Percentiles rank a stretch among this genome's conserved stretches.
Evolutionary conservation across 1,284 basidiomycete genomes (phyloP).

Genomic region (Heterobasidion occidentale): DNA sequence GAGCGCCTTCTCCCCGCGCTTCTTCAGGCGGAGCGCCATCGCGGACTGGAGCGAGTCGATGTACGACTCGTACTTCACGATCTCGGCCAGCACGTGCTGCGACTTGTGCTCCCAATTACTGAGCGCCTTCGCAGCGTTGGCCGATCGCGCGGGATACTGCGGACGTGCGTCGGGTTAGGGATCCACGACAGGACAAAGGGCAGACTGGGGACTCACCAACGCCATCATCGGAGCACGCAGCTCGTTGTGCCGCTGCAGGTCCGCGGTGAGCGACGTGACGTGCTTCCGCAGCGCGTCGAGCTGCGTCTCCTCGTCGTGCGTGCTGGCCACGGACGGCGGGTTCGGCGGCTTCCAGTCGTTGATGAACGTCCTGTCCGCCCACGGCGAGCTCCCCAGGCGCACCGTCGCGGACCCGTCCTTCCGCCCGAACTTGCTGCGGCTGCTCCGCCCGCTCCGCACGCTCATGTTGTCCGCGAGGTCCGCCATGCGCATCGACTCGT

Average conservation of each 20-base stretch:
- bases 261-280: constrained; percentile 66
- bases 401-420: constrained; percentile 57
- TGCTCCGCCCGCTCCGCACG: constrained; percentile 61
- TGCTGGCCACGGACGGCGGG: constrained; percentile 75
- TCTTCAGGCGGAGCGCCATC: constrained; percentile 77
- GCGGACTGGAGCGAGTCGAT: constrained; percentile 80
- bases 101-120: constrained; percentile 93
- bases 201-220: constrained; percentile 46
- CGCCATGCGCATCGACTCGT: constrained; percentile 38
- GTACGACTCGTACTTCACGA: constrained; percentile 95
- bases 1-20: constrained; percentile 79
- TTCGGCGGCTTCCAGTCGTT: constrained; percentile 93
- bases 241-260: constrained; percentile 79
- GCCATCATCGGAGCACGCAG: constrained; percentile 78
- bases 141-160: constrained; percentile 78
- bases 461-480: constrained; percentile 56
- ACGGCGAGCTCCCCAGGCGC: constrained; percentile 56
- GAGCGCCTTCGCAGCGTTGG: constrained; percentile 69
- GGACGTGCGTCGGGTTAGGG: neutral
- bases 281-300: constrained; percentile 81
- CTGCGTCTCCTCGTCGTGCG: constrained; percentile 89
- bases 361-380: constrained; percentile 73
- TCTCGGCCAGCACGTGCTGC: constrained; percentile 83
- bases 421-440: constrained; percentile 59
- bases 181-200: constrained; percentile 1